Percentiles rank a stretch among this genome's conserved stretches.
Evolutionary conservation across 129 eudicot genomes (phyloP).

Genomic region (Saposhnikovia divaricata): DNA sequence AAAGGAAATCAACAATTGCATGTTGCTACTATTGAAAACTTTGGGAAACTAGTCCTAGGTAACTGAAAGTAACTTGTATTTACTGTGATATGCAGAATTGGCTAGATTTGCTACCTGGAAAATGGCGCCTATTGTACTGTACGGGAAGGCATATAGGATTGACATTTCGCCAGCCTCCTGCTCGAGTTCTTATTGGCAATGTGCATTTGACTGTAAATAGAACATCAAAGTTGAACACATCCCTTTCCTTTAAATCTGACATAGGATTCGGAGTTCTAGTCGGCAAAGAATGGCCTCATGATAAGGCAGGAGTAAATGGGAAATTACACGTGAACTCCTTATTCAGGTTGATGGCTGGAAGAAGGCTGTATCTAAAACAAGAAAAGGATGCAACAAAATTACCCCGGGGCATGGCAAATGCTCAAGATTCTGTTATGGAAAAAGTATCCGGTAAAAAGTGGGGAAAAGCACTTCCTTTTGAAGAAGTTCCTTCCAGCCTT

Average conservation of each 20-base stretch:
- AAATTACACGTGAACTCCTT: slow-evolving; percentile 43
- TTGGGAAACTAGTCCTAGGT: background rate
- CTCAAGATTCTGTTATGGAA: slow-evolving; percentile 41
- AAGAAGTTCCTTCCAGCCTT: slow-evolving; percentile 68
- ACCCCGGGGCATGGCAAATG: slow-evolving; percentile 16
- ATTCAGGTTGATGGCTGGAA: slow-evolving; percentile 61
- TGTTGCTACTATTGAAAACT: background rate
- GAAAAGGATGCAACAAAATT: slow-evolving; percentile 25
- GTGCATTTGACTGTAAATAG: slow-evolving; percentile 48
- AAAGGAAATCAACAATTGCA: background rate
- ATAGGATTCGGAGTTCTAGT: slow-evolving; percentile 43
- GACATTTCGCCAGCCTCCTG: slow-evolving; percentile 73
- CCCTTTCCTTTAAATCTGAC: slow-evolving; percentile 51
- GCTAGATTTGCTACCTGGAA: slow-evolving; percentile 69
- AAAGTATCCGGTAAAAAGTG: slow-evolving; percentile 59
- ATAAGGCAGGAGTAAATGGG: slow-evolving; percentile 65
- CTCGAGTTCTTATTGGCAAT: slow-evolving; percentile 64
- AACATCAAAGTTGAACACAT: slow-evolving; percentile 33
- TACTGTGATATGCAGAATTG: slow-evolving; percentile 46
- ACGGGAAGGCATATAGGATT: slow-evolving; percentile 89
- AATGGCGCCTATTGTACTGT: slow-evolving; percentile 78
- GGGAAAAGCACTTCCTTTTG: slow-evolving; percentile 53
- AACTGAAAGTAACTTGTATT: background rate
- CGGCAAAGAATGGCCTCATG: slow-evolving; percentile 71
- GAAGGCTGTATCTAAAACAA: slow-evolving; percentile 57